A percentile compares a stretch with the other conserved stretches of the same genome.
These are phyloP conservation scores for Scheffersomyces stambukii DNA, from an alignment of 1,139 yeast species.

Conservation along the genomic window DNA sequence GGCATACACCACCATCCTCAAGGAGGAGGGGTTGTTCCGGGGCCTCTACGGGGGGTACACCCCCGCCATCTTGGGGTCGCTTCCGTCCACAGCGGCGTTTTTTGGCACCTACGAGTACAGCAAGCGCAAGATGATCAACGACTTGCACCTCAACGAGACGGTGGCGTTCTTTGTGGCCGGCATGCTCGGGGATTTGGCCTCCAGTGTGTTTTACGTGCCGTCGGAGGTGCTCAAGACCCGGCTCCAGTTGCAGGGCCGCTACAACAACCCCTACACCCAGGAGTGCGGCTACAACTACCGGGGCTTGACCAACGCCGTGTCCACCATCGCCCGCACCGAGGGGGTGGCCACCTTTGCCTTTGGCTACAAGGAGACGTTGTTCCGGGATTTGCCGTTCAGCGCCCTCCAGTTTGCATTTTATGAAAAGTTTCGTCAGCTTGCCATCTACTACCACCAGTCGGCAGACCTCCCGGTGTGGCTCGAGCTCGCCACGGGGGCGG, in stretches of 20 bases:
- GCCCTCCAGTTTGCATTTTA: conserved; percentile 95
- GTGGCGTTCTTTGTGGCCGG: conserved; percentile 81
- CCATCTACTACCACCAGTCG: conserved; percentile 38
- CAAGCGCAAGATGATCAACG: conserved; percentile 66
- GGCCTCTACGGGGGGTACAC: conserved; percentile 91
- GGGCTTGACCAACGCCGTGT: conserved; percentile 64
- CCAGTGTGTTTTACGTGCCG: conserved; percentile 93
- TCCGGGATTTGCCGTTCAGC: conserved; percentile 90
- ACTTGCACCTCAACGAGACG: conserved; percentile 70
- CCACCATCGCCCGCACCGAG: conserved; percentile 60
- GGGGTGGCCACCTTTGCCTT: conserved; percentile 74
- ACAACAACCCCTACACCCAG: conserved; percentile 71
- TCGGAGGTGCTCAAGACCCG: conserved; percentile 94
- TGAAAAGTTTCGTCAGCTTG: conserved; percentile 71
- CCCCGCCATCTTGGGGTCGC: conserved; percentile 87
- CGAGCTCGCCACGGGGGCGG: conserved; percentile 85
- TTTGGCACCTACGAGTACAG: conserved; percentile 85
- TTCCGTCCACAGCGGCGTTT: conserved; percentile 91
- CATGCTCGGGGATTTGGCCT: conserved; percentile 83
- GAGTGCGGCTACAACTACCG: conserved; percentile 82
- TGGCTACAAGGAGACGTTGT: conserved; percentile 90
- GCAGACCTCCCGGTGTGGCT: conserved; percentile 52
- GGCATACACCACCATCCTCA: conserved; percentile 68
- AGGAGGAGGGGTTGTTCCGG: conserved; percentile 78
- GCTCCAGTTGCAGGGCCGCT: conserved; percentile 83